These are phyloP conservation scores for Leccinum subspadiceum DNA, from an alignment of 1,284 basidiomycete genomes.

Conservation along the genomic window DNA sequence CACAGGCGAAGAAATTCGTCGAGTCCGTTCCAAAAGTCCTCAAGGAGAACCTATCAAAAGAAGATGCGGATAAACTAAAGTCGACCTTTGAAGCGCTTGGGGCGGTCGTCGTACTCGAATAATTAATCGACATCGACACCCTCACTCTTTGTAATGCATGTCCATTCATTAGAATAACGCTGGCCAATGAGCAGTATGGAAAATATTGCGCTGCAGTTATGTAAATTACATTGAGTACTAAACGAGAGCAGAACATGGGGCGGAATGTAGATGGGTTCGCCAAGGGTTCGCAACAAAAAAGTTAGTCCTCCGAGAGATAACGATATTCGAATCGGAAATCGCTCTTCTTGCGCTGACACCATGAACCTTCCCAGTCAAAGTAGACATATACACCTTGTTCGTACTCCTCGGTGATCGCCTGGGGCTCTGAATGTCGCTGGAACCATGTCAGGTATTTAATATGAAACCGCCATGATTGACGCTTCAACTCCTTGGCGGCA, in stretches of 20 bases:
- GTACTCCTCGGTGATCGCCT: slow-evolving; percentile 98
- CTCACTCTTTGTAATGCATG: slow-evolving; percentile 11
- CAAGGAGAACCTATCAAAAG: slow-evolving; percentile 96
- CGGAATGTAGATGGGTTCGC: neutral
- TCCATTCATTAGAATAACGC: slow-evolving; percentile 19
- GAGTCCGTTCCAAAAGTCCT: slow-evolving; percentile 92
- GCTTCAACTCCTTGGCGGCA: slow-evolving; percentile 95
- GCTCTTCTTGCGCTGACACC: slow-evolving; percentile 98
- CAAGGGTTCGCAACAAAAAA: neutral
- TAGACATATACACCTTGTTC: slow-evolving; percentile 98
- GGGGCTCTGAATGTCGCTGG: slow-evolving; percentile 98
- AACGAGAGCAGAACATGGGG: slow-evolving; percentile 9
- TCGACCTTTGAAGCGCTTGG: slow-evolving; percentile 88
- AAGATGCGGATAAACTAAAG: slow-evolving; percentile 97
- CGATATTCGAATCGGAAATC: slow-evolving; percentile 97
- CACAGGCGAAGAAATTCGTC: slow-evolving; percentile 98
- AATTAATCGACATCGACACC: slow-evolving; percentile 28
- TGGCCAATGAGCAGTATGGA: slow-evolving; percentile 12
- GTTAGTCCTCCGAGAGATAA: slow-evolving; percentile 84
- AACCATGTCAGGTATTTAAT: slow-evolving; percentile 99
- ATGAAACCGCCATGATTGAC: slow-evolving; percentile 99
- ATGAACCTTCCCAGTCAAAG: slow-evolving; percentile 96
- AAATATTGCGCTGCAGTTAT: slow-evolving; percentile 22
- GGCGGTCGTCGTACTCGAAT: slow-evolving; percentile 84
- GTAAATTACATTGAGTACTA: slow-evolving; percentile 25